Base-by-base conservation (phyloP, 768 basidiomycete species). In the Xerocomellus amylosporus region DNA sequence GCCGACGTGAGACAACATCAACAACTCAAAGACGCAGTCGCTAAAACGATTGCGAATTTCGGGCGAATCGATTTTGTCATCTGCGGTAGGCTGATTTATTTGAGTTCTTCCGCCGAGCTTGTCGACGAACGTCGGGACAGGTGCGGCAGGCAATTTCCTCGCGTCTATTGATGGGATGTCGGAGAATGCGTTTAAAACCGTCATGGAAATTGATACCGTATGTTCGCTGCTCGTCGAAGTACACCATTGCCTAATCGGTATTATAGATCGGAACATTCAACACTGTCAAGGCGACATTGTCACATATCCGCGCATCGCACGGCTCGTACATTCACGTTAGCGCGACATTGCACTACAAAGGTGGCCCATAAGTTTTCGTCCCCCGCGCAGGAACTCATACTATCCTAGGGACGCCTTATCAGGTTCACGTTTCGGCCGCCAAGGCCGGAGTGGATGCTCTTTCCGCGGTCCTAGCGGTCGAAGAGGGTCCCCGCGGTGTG, bases 71-170 rank as follows among this genome's bases (percentile, higher is more conserved):
- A 99, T 73, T 96, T 91, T 67, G 95, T 98, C 47, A 90, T 98
- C 51, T 93, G 92, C 66, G 93, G 93, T 90, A 70, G 53, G 78
- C 73, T 12, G 39, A 43, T 19, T 37, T 39, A 10, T n/a, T n/a
- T n/a, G n/a, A 36, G 33, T 28, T 14, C 12, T 26, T 46, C 12
- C 6, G 4, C 41, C 4, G 39, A 46, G 30, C n/a, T 5, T 13
- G 19, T 50, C 9, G 4, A 19, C 37, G 5, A 49, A 26, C n/a
- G 8, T 39, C 13, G 15, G 24, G 9, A 26, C 65, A 93, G 92
- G 92, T 57, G 94, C 94, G 39, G 96, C 96, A 54, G 96, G 96
- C 3, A 99, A 98, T 75, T 99, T 98, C 74, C 77, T 99, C 28
- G 88, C 88, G 2, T 87, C 93, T 15, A 90, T 96, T 54, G 82